These are phyloP conservation scores for Sporothrix schenckii DNA, from an alignment of 2,329 filamentous ascomycete genomes.

Conservation along the genomic window DNA sequence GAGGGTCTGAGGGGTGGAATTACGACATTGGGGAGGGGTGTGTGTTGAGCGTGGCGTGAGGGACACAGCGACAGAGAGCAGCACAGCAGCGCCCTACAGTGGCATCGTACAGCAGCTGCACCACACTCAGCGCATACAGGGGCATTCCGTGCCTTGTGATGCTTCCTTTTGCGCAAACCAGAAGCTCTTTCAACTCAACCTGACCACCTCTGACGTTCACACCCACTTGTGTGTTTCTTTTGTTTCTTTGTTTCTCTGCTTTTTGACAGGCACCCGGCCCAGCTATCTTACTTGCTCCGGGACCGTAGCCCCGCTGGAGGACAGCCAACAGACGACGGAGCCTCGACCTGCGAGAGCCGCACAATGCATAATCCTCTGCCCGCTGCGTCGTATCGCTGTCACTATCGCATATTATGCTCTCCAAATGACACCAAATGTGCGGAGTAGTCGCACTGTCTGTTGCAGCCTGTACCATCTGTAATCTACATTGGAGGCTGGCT, in stretches of 20 bases:
- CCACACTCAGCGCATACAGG: neutral
- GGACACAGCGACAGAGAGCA: neutral
- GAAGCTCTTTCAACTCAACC: neutral
- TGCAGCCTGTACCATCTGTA: too few relatives aligned
- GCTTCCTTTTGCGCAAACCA: neutral
- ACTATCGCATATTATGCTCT: neutral
- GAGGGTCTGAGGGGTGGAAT: neutral
- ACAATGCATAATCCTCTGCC: neutral
- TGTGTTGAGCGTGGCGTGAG: neutral
- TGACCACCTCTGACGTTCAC: neutral
- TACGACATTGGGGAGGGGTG: neutral
- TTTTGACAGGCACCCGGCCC: slow-evolving; percentile 2
- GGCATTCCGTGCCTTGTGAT: neutral
- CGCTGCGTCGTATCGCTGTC: neutral
- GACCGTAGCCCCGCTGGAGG: too few relatives aligned
- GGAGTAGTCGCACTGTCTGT: too few relatives aligned
- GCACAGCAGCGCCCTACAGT: neutral
- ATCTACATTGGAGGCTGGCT: neutral
- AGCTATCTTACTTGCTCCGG: neutral
- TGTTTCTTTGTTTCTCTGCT: neutral
- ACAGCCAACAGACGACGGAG: neutral
- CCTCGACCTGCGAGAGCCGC: neutral
- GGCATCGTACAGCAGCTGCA: too few relatives aligned
- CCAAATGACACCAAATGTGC: neutral
- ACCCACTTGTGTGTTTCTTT: neutral